A percentile compares a stretch with the other conserved stretches of the same genome.
Conservation (phyloP, 352 stramenopile species). For the Sclerospora graminicola region DNA sequence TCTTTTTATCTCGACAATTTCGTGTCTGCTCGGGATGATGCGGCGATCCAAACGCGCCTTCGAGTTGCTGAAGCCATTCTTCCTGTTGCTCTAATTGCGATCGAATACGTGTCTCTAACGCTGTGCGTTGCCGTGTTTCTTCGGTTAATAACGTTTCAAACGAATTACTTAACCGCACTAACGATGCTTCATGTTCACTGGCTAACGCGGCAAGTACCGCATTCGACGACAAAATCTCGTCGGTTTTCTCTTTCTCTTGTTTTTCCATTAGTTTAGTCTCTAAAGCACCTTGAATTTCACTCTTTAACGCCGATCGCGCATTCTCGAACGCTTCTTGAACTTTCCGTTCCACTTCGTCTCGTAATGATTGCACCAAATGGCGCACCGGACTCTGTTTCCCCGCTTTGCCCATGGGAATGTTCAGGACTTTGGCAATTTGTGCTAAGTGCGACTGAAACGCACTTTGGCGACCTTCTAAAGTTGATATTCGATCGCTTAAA, state of each 20-base stretch:
- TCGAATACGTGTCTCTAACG: constrained; percentile 49
- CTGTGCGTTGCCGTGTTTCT: constrained; percentile 51
- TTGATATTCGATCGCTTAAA: constrained; percentile 65
- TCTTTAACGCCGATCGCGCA: constrained; percentile 1
- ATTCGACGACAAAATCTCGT: constrained; percentile 29
- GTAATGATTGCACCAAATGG: constrained; percentile 59
- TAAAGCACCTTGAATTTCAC: constrained; percentile 11
- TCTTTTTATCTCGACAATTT: constrained; percentile 6
- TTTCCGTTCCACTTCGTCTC: constrained; percentile 45
- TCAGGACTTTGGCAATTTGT: constrained; percentile 62
- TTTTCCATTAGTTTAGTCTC: background rate
- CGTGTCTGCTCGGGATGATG: constrained; percentile 27
- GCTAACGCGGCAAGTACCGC: constrained; percentile 43
- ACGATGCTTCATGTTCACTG: constrained; percentile 61
- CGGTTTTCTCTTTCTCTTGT: background rate
- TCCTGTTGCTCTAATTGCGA: constrained; percentile 51
- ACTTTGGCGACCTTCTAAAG: constrained; percentile 67
- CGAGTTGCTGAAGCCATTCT: constrained; percentile 73
- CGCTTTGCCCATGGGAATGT: constrained; percentile 52
- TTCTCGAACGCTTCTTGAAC: constrained; percentile 10
- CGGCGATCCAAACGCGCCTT: constrained; percentile 49
- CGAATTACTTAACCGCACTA: constrained; percentile 51
- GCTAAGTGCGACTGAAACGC: constrained; percentile 80
- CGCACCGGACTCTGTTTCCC: constrained; percentile 62
- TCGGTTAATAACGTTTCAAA: constrained; percentile 51